A percentile compares a stretch with the other conserved stretches of the same genome.
These are phyloP conservation scores for Candida multigemmis DNA, from an alignment of 805 yeast species.

Conservation along the genomic window DNA sequence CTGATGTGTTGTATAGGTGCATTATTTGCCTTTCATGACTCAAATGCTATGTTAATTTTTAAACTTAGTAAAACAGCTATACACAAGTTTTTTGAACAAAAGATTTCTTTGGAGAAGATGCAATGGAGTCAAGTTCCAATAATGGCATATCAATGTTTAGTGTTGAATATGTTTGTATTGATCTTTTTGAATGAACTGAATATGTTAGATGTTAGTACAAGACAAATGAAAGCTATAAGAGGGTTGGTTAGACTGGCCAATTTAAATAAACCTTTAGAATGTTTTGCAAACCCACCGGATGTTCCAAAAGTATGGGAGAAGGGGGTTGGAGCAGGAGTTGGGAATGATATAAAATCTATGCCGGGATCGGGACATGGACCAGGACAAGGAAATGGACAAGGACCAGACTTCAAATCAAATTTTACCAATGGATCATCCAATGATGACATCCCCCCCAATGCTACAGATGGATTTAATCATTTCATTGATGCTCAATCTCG, in stretches of 20 bases:
- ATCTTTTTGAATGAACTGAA: slow-evolving; percentile 46
- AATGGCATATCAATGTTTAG: slow-evolving; percentile 48
- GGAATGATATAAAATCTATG: too few relatives aligned
- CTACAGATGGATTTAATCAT: slow-evolving; percentile 42
- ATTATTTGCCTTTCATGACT: slow-evolving; percentile 69
- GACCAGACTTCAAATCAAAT: too few relatives aligned
- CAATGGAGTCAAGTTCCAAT: slow-evolving; percentile 46
- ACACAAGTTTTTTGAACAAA: slow-evolving; percentile 54
- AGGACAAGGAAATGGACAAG: too few relatives aligned
- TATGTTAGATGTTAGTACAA: slow-evolving; percentile 41
- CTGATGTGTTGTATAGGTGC: slow-evolving; percentile 90
- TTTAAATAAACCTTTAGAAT: slow-evolving; percentile 42
- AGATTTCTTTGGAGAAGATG: slow-evolving; percentile 34
- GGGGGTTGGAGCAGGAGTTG: too few relatives aligned
- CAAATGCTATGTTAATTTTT: slow-evolving; percentile 63
- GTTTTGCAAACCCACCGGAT: slow-evolving; percentile 34
- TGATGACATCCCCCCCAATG: too few relatives aligned
- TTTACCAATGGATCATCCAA: too few relatives aligned
- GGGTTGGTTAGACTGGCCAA: slow-evolving; percentile 46
- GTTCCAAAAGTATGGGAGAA: too few relatives aligned
- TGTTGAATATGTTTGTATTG: slow-evolving; percentile 46
- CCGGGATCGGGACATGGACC: neutral
- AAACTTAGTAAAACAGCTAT: slow-evolving; percentile 59
- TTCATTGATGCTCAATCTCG: slow-evolving; percentile 48
- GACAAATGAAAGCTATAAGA: slow-evolving; percentile 45